Evolutionary conservation across 1,284 basidiomycete species (phyloP).

Genomic region (Boletus semigastroideus): DNA sequence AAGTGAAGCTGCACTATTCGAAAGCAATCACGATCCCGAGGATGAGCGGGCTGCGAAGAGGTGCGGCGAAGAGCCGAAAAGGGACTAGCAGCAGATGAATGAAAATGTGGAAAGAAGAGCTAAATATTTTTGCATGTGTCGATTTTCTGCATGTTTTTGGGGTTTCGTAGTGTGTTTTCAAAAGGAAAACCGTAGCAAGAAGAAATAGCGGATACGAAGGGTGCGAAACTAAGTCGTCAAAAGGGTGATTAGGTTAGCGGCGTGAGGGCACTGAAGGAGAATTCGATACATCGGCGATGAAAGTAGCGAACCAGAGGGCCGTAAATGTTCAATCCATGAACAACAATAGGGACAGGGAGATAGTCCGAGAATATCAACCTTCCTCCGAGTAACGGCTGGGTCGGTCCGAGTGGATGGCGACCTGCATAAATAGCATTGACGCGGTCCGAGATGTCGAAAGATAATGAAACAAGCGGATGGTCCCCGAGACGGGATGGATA

Average conservation of each 20-base stretch:
- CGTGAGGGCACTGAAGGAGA: conserved; percentile 34
- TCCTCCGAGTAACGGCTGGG: conserved; percentile 25
- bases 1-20: conserved; percentile 22
- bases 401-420: conserved; percentile 19
- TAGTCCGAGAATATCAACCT: conserved; percentile 36
- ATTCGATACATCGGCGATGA: conserved; percentile 35
- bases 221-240: conserved; percentile 33
- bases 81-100: conserved; percentile 14
- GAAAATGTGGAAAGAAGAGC: conserved; percentile 23
- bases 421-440: conserved; percentile 37
- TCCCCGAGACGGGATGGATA: conserved; percentile 61
- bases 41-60: conserved; percentile 4
- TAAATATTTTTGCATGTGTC: conserved; percentile 46
- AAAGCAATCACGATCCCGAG: conserved; percentile 18
- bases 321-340: conserved; percentile 40
- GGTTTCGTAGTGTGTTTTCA: conserved; percentile 39
- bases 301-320: conserved; percentile 26
- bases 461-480: conserved; percentile 31
- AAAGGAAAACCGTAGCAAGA: conserved; percentile 36
- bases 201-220: conserved; percentile 34
- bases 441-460: conserved; percentile 34
- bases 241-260: conserved; percentile 36
- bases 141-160: conserved; percentile 51
- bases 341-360: conserved; percentile 30
- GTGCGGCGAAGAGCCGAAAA: conserved; percentile 34